Evolutionary conservation across 2,329 filamentous ascomycete species (phyloP), one percentile per base, ranked within the genome.

Genomic region (Apiospora aurea): DNA sequence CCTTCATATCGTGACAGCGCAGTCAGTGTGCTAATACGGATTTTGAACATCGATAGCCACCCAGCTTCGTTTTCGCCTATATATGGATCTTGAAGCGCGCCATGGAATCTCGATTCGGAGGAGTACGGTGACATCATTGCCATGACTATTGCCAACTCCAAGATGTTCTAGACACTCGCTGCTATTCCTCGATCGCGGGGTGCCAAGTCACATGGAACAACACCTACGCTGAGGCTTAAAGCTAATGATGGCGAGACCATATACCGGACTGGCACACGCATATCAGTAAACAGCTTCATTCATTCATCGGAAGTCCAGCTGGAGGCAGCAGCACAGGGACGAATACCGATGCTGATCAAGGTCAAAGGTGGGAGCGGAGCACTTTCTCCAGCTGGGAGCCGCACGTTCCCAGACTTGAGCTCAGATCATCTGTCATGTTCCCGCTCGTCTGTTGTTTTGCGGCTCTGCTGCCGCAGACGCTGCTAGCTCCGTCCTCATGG

Each of bases 341-440:
- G 26, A 61, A 61, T n/a, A 11, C 13, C 7, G 26, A 34, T 18
- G 26, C 51, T 21, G 26, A 2, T 16, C 49, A 26, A 53, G 49
- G n/a, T 14, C 49, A 51, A 24, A 1, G 49, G 13, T 26, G 24
- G 24, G 24, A 26, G 49, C 8, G 14, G 29, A 34, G 51, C 53
- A 7, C 26, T 18, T 38, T 34, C 6, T 21, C 29, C 49, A 53
- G n/a, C 24, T 13, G 16, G 26, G 4, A 57, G 24, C 53, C 18
- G 26, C 53, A 2, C 26, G 16, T 34, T 38, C 53, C 51, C 26
- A 61, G 18, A 38, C 21, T 21, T 26, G 7, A 34, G 53, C 18
- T 21, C 34, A 34, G 26, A 26, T 13, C 53, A 64, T n/a, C 57
- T 41, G 57, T n/a, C 57, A 64, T 41, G 57, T 64, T 64, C 38